Conservation (phyloP, 2,329 filamentous ascomycete genomes). For the Ilyonectria sp. region DNA sequence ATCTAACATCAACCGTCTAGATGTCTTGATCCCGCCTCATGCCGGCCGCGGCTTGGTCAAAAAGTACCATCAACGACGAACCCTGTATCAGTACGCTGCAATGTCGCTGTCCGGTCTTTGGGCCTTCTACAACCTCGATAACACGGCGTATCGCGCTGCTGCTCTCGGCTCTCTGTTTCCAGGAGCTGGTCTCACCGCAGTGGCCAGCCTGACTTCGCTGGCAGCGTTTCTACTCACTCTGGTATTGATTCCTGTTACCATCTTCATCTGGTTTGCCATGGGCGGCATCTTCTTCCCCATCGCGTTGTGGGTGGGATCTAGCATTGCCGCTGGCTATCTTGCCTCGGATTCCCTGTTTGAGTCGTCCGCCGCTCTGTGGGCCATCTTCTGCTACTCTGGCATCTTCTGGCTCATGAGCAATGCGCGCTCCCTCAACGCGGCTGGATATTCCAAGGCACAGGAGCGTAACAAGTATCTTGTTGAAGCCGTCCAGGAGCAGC, state of each 20-base stretch:
- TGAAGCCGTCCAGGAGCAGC: conserved; percentile 25
- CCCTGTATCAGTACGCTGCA: conserved; percentile 20
- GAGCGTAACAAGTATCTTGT: conserved; percentile 33
- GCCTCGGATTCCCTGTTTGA: conserved; percentile 25
- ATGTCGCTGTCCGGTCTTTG: conserved; percentile 20
- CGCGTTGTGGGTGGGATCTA: conserved; percentile 22
- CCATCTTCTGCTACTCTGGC: neutral
- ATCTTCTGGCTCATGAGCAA: conserved; percentile 34
- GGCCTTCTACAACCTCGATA: conserved; percentile 23
- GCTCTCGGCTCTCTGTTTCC: conserved; percentile 32
- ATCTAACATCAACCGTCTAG: neutral
- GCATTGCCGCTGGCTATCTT: conserved; percentile 19
- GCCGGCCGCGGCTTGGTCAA: conserved; percentile 27
- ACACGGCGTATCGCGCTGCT: conserved; percentile 16
- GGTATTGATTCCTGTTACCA: conserved; percentile 22
- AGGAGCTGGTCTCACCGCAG: conserved; percentile 31
- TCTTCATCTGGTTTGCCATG: conserved; percentile 34
- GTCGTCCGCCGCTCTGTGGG: conserved; percentile 17
- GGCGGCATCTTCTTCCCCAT: conserved; percentile 33
- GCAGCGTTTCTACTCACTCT: conserved; percentile 19
- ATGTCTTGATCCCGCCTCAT: conserved; percentile 25
- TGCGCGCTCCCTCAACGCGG: conserved; percentile 25
- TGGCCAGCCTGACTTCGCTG: conserved; percentile 15
- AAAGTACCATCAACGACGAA: conserved; percentile 29
- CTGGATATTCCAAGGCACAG: conserved; percentile 31